These are phyloP conservation scores for Mycena epipterygia DNA, from an alignment of 768 basidiomycete species.

Conservation along the genomic window DNA sequence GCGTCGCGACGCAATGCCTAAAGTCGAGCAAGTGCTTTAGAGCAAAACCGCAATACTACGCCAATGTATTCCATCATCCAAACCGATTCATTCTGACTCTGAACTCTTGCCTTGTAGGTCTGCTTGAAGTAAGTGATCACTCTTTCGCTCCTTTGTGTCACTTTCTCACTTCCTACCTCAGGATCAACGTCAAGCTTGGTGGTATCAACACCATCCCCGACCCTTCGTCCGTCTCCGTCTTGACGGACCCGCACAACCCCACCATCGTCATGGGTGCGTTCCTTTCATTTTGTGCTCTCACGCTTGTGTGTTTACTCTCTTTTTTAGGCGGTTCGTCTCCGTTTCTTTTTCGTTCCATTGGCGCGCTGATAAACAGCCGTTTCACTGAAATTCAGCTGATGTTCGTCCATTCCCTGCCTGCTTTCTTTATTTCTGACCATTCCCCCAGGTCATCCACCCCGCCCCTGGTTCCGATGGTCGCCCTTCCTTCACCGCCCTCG, in stretches of 20 bases:
- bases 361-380: slow-evolving; percentile 71
- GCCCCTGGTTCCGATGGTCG: slow-evolving; percentile 81
- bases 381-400: slow-evolving; percentile 70
- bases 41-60: slow-evolving; percentile 83
- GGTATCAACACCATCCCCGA: slow-evolving; percentile 89
- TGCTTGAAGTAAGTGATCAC: too few relatives aligned
- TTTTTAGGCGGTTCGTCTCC: slow-evolving; percentile 23
- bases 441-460: slow-evolving; percentile 74
- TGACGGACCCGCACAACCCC: slow-evolving; percentile 79
- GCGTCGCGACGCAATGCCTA: slow-evolving; percentile 83
- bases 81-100: neutral
- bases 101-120: too few relatives aligned
- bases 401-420: neutral
- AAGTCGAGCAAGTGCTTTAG: slow-evolving; percentile 75
- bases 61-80: slow-evolving; percentile 66
- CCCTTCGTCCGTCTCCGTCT: slow-evolving; percentile 67
- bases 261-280: slow-evolving; percentile 50
- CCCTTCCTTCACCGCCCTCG: slow-evolving; percentile 86
- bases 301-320: slow-evolving; percentile 28
- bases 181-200: slow-evolving; percentile 70
- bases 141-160: too few relatives aligned
- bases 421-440: neutral
- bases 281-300: slow-evolving; percentile 24
- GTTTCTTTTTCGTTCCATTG: slow-evolving; percentile 20
- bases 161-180: neutral